Evolutionary conservation across 129 eudicot species (phyloP), one percentile per base, ranked within the genome.

Genomic region (Deinandra increscens): DNA sequence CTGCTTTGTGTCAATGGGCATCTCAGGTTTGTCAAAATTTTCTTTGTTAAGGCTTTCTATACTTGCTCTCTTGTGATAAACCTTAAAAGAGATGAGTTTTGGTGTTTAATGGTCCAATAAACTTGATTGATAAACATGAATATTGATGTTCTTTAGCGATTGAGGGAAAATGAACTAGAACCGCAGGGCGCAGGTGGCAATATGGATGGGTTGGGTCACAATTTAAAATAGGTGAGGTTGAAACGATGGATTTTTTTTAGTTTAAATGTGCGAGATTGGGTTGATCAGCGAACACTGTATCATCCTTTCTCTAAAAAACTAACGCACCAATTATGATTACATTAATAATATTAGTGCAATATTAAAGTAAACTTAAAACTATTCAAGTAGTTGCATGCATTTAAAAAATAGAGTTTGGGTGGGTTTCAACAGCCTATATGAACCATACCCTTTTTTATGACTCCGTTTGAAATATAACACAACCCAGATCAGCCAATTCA

Each of bases 1-100:
- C 99, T 68, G 85, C 99, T 53, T 78, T 93, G 75, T 93, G 99
- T 73, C 99, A 93, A 75, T 89, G 99, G 99, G 97, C 97, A 34
- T 84, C 99, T 78, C 99, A 93, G 94, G 99, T 89, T 74, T 67
- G 81, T 59, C 66, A 19, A 67, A 68, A 61, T 18, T 36, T 69
- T 54, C 22, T 64, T 64, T 26, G 43, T 55, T 78, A 43, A 31
- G 4, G 20, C 22, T 59, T 61, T 4, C 62, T 73, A 62, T 73
- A 18, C 69, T 26, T 46, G 39, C 46, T 72, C 51, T 14, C 0
- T 29, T 55, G 58, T 68, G 62, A 38, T 71, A 45, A 26, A 26
- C 31, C 31, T 26, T 26, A 26, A 13, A 34, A 51, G 43, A 45
- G 19, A 29, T 59, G 59, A 3, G 12, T 48, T 70, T 56, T 38